These are phyloP conservation scores for Chloromonas sp. DNA, from an alignment of 163 green algal genomes.

Conservation along the genomic window DNA sequence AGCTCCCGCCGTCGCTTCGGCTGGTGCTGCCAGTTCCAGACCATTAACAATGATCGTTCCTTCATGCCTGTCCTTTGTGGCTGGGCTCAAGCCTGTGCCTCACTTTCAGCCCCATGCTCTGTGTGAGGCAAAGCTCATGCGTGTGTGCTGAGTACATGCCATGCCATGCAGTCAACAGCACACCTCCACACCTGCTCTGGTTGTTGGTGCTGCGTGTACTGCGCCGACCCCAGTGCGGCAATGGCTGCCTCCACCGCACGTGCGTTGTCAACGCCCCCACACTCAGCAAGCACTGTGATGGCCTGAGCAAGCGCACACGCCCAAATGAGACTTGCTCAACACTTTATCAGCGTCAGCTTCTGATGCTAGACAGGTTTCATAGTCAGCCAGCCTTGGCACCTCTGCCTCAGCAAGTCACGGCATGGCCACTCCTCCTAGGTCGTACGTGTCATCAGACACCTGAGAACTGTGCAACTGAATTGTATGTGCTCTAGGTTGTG, in stretches of 20 bases:
- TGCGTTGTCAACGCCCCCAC: background rate
- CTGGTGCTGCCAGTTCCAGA: background rate
- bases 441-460: no score
- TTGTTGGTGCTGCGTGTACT: background rate
- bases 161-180: background rate
- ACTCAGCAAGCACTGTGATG: background rate
- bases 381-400: no score
- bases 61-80: no score
- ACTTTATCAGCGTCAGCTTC: no score
- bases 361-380: no score
- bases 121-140: background rate
- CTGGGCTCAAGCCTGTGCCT: no score
- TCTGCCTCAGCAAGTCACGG: no score
- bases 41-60: background rate
- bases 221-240: background rate
- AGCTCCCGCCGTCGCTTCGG: background rate
- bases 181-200: background rate
- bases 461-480: no score
- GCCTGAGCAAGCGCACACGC: background rate
- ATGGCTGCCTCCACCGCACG: background rate
- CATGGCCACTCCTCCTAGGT: no score
- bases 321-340: no score
- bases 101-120: no score
- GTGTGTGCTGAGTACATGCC: background rate
- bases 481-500: no score